Evolutionary conservation across 495 filamentous ascomycete species (phyloP).

Genomic region (Immersiella caudata): DNA sequence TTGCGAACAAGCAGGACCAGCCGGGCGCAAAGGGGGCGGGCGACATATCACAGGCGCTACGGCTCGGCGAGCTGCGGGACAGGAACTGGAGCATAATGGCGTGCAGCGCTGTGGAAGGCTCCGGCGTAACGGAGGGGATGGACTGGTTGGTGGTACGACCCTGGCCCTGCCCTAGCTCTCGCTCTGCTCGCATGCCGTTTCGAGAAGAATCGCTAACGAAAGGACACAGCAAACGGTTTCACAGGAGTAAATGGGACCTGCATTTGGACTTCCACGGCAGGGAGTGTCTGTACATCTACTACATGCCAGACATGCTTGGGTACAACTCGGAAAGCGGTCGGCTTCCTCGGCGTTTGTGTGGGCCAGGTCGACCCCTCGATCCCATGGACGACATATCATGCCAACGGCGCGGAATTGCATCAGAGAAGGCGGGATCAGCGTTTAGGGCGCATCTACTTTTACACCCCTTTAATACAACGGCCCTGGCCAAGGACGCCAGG

Average conservation of each 20-base stretch:
- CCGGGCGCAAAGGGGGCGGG: constrained; percentile 95
- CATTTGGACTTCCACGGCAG: constrained; percentile 4
- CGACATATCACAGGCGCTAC: constrained; percentile 91
- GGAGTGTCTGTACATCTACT: constrained; percentile 35
- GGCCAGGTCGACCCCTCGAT: constrained; percentile 7
- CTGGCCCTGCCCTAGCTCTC: neutral
- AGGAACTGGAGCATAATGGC: constrained; percentile 99
- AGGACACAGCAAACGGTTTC: constrained; percentile 51
- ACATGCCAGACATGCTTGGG: constrained; percentile 32
- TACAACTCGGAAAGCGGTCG: constrained; percentile 26
- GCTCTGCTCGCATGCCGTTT: neutral
- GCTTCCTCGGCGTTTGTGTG: constrained; percentile 27
- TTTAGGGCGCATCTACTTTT: constrained; percentile 33
- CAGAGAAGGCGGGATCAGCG: constrained; percentile 20
- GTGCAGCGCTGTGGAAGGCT: constrained; percentile 93
- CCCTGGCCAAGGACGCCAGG: constrained; percentile 9
- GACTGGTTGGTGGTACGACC: constrained; percentile 96
- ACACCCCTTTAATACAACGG: constrained; percentile 33
- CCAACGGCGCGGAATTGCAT: constrained; percentile 33
- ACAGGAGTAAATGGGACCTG: constrained; percentile 42
- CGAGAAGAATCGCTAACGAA: constrained; percentile 24
- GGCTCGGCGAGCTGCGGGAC: constrained; percentile 86
- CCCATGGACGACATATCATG: constrained; percentile 31
- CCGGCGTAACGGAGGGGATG: constrained; percentile 94
- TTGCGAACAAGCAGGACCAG: constrained; percentile 99